Evolutionary conservation across 768 basidiomycete species (phyloP).

Genomic region (Collybia nuda): DNA sequence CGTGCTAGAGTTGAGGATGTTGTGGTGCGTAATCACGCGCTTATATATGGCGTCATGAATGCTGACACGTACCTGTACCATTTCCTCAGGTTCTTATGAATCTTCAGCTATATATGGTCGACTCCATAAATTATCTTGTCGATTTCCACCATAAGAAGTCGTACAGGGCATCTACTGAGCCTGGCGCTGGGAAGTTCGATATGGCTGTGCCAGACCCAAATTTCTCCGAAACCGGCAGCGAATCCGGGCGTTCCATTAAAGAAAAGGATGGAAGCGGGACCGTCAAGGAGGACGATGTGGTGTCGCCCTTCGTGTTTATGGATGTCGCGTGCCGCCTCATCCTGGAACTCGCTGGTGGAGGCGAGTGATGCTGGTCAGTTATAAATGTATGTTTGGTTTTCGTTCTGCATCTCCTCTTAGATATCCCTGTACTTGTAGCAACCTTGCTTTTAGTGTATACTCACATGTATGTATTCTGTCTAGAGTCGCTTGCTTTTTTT

Average conservation of each 20-base stretch:
- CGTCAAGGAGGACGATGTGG: constrained; percentile 59
- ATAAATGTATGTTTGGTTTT: background rate
- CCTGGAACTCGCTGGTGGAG: constrained; percentile 81
- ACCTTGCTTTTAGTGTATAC: background rate
- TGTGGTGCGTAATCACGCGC: constrained; percentile 58
- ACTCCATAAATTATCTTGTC: constrained; percentile 93
- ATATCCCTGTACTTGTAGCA: constrained; percentile 6
- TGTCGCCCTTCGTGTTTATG: constrained; percentile 93
- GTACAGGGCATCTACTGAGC: constrained; percentile 71
- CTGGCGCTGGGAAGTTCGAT: constrained; percentile 71
- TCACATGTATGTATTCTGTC: constrained; percentile 4
- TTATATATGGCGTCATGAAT: background rate
- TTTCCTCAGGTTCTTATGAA: constrained; percentile 85
- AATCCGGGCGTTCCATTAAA: constrained; percentile 55
- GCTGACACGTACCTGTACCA: constrained; percentile 3
- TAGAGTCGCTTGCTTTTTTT: constrained; percentile 4
- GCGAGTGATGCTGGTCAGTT: constrained; percentile 21
- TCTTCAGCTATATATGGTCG: constrained; percentile 94
- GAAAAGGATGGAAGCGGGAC: constrained; percentile 42
- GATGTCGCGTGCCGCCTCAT: constrained; percentile 94
- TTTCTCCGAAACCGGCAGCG: constrained; percentile 52
- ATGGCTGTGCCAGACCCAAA: constrained; percentile 52
- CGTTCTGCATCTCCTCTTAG: constrained; percentile 3
- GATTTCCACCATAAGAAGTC: constrained; percentile 98
- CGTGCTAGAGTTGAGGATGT: constrained; percentile 87